Evolutionary conservation across 805 yeast genomes (phyloP).

Genomic region (Metschnikowia similis): DNA sequence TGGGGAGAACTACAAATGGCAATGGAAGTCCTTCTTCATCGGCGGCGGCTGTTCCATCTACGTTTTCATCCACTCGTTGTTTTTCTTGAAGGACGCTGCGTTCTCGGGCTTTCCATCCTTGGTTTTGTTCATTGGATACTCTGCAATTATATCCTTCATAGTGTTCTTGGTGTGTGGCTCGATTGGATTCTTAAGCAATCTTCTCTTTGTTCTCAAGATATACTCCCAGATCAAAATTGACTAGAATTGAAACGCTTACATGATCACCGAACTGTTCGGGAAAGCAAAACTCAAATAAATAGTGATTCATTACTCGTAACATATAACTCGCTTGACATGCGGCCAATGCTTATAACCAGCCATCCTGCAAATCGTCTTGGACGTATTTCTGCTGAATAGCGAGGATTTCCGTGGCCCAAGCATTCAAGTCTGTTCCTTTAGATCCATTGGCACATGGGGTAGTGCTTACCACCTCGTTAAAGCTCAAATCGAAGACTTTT

Average conservation of each 20-base stretch:
- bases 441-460: not conserved
- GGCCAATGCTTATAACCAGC: constrained; percentile 25
- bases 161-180: constrained; percentile 84
- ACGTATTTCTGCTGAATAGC: constrained; percentile 23
- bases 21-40: constrained; percentile 84
- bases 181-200: constrained; percentile 73
- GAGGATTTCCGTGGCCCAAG: constrained; percentile 18
- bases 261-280: not conserved
- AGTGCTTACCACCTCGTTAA: constrained; percentile 10
- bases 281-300: not conserved
- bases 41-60: constrained; percentile 89
- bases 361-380: constrained; percentile 30
- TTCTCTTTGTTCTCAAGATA: constrained; percentile 71
- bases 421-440: constrained; percentile 1
- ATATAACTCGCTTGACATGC: not conserved
- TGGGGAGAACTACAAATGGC: constrained; percentile 94
- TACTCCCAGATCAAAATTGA: constrained; percentile 87
- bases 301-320: not conserved
- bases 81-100: constrained; percentile 55
- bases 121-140: constrained; percentile 79
- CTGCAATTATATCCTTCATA: constrained; percentile 61
- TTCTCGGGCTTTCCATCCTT: constrained; percentile 73
- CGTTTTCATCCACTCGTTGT: constrained; percentile 75
- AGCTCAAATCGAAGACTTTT: constrained; percentile 26
- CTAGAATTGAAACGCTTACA: constrained; percentile 11